Evolutionary conservation across 352 stramenopile genomes (phyloP), one percentile per base, ranked within the genome.

Genomic region (Phytophthora pseudosyringae): DNA sequence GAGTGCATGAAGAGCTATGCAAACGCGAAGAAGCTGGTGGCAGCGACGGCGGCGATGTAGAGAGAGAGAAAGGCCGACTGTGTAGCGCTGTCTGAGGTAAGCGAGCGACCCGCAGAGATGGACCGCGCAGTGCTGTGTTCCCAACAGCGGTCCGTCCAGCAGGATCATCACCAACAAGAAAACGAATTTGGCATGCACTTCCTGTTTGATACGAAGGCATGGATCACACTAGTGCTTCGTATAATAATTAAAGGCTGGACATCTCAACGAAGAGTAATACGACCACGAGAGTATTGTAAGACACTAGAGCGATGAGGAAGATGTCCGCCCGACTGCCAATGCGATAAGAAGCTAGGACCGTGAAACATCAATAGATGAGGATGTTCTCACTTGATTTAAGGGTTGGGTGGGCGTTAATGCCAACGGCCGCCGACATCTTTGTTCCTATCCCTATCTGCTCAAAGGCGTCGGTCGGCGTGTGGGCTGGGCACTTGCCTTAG

Each of bases 391-490:
- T 50, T 51, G 44, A 32, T 58, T 39, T 40, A 45, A 45, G 16
- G 5, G 28, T 52, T 39, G 15, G 44, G 15, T 52, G 32, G 18
- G 29, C 16, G 29, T 49, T 29, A 33, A 49, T 16, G 43, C 12
- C 12, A 40, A 44, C 6, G 21, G 15, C 6, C 18, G 28, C 25
- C 25, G 28, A 59, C n/a, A 29, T 55, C 32, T 55, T 33, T 16
- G 13, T 43, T 53, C 33, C 33, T 63, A 47, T 55, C 21, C 55
- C 55, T 63, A 59, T 55, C 44, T 40, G 26, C 46, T 54, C 39
- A 32, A 44, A 56, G 28, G 28, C 11, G 39, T 52, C 12, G 16
- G 16, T 4, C 16, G 10, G 29, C 9, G 4, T 11, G 7, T n/a
- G 13, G 33, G 46, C 29, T n/a, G 21, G 21, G 21, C 21, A 2